Evolutionary conservation across 768 basidiomycete species (phyloP), one percentile per base, ranked within the genome.

Genomic region (Krasilnikovozyma curviuscula): DNA sequence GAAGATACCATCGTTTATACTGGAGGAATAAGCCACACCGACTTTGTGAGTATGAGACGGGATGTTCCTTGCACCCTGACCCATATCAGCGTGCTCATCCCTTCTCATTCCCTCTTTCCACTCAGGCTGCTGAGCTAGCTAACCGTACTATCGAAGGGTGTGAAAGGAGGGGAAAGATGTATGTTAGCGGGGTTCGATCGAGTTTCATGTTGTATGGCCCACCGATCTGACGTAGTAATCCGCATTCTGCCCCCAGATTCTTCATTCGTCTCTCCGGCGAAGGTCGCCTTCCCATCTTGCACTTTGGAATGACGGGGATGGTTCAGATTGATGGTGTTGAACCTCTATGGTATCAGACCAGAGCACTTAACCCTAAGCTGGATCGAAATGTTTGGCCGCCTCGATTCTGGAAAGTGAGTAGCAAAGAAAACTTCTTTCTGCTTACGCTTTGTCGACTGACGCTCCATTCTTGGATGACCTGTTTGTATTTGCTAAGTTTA

Each of bases 231-330:
- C 13, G 16, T 4, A 10, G 2, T 14, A 24, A 1, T 7, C 34
- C 18, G 16, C 7, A 37, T 18, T 37, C 7, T 7, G 18, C 7
- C 7, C 29, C n/a, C 37, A 50, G 49, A 4, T 50, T 52, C 44
- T 52, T 30, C 31, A 18, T 52, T 21, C 25, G 30, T 18, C 49
- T 51, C 2, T 33, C 31, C 21, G 43, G 43, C 1, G 7, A 14
- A 8, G 44, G 38, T 4, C 19, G 28, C 10, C 38, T 35, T 25
- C 49, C 49, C 6, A 25, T 51, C 7, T 33, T 51, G 7, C 49
- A 51, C 30, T 34, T 51, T 18, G 49, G 49, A 1, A 51, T 51
- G 49, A 51, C 49, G 13, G 49, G 43, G 5, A 41, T 49, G 31
- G 30, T 46, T 10, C 23, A 43, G 9, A 29, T 51, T 40, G 23